These are phyloP conservation scores for Paraphoma chrysanthemicola DNA, from an alignment of 2,329 filamentous ascomycete species.

Conservation along the genomic window DNA sequence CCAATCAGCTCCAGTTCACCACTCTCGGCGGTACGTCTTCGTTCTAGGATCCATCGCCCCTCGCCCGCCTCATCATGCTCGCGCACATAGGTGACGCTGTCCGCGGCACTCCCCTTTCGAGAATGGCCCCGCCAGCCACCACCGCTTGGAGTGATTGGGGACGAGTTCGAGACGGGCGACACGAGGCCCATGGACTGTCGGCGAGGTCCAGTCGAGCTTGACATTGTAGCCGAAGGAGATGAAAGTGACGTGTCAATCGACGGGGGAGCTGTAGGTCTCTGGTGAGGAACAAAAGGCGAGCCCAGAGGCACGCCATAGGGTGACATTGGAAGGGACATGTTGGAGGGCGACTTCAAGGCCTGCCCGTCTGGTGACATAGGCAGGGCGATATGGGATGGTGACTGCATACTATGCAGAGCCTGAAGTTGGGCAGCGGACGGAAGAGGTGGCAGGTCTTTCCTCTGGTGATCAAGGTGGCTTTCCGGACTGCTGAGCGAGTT, in stretches of 20 bases:
- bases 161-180: conserved; percentile 42
- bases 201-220: conserved; percentile 26
- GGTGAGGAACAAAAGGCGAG: conserved; percentile 30
- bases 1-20: conserved; percentile 71
- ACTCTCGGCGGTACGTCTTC: conserved; percentile 69
- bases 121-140: conserved; percentile 41
- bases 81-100: conserved; percentile 73
- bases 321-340: conserved; percentile 28
- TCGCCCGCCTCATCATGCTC: conserved; percentile 66
- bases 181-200: conserved; percentile 40
- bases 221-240: conserved; percentile 28
- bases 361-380: conserved; percentile 15
- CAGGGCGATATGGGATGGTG: conserved; percentile 12
- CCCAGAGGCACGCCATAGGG: conserved; percentile 32
- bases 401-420: conserved; percentile 20
- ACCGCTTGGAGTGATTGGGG: conserved; percentile 40
- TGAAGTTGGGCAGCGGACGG: conserved; percentile 26
- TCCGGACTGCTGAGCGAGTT: conserved; percentile 35
- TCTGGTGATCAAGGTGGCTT: conserved; percentile 6
- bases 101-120: conserved; percentile 59
- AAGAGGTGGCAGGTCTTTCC: conserved; percentile 19
- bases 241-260: conserved; percentile 35
- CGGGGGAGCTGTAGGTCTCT: conserved; percentile 24
- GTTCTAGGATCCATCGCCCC: conserved; percentile 72
- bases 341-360: conserved; percentile 26